Conservation (phyloP, 2,329 filamentous ascomycete genomes). For the Penicillium expansum region DNA sequence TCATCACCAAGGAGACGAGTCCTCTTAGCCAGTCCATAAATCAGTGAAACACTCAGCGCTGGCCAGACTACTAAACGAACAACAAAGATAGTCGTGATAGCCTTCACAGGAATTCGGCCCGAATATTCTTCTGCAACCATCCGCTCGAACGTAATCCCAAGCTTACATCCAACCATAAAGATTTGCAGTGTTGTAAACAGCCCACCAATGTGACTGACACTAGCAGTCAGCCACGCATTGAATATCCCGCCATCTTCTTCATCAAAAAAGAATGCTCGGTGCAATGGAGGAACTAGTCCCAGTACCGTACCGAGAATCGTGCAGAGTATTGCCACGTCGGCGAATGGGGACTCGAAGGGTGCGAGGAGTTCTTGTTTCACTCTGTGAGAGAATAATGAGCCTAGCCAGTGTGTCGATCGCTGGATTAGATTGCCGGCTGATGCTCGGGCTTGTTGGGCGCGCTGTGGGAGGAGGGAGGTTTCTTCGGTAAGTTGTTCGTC, state of each 20-base stretch:
- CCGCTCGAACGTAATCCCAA: conserved; percentile 54
- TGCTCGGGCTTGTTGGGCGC: conserved; percentile 16
- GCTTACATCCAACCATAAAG: conserved; percentile 64
- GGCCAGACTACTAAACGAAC: conserved; percentile 62
- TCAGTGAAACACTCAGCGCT: conserved; percentile 51
- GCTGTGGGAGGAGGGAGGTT: conserved; percentile 52
- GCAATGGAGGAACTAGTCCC: conserved; percentile 59
- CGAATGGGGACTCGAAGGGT: conserved; percentile 49
- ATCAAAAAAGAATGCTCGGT: conserved; percentile 60
- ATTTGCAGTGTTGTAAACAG: conserved; percentile 65
- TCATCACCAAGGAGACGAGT: conserved; percentile 55
- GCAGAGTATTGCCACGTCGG: conserved; percentile 62
- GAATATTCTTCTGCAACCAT: conserved; percentile 38
- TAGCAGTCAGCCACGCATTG: conserved; percentile 63
- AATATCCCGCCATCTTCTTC: conserved; percentile 61
- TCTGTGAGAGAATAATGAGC: conserved; percentile 34
- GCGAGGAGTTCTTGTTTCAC: conserved; percentile 36
- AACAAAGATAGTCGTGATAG: conserved; percentile 42
- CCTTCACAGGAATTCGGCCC: conserved; percentile 42
- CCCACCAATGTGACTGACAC: conserved; percentile 60
- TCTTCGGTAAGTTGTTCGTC: conserved; percentile 41
- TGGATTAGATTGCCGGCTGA: conserved; percentile 22
- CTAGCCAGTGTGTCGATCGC: conserved; percentile 25
- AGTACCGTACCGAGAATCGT: conserved; percentile 55
- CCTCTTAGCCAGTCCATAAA: conserved; percentile 54